phyloP scores from a whole-genome alignment of 1,284 basidiomycete genomes.

The Leccinum fuscescens region DNA sequence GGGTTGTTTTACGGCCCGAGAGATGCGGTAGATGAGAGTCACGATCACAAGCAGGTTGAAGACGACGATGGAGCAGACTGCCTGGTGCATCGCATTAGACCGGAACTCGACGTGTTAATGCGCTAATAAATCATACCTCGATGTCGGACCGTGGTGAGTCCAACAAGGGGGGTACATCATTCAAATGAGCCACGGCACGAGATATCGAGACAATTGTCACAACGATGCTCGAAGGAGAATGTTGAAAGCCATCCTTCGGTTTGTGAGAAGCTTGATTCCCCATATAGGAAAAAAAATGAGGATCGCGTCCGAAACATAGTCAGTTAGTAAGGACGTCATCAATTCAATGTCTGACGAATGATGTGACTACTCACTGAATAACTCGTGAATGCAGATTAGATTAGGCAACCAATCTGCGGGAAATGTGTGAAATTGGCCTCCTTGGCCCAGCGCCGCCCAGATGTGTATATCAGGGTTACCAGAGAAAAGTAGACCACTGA shows the following conservation, averaged over 20 bases:
- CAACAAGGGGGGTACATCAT: slow-evolving; percentile 4
- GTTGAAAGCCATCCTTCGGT: slow-evolving; percentile 18
- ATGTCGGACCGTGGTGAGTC: slow-evolving; percentile 11
- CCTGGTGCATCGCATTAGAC: slow-evolving; percentile 14
- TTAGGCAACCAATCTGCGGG: slow-evolving; percentile 2
- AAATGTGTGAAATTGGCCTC: not conserved
- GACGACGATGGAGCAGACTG: slow-evolving; percentile 12
- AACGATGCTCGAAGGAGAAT: slow-evolving; percentile 20
- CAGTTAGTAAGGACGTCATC: slow-evolving; percentile 9
- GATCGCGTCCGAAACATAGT: slow-evolving; percentile 20
- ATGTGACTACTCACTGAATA: slow-evolving; percentile 14
- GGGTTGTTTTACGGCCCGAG: not conserved
- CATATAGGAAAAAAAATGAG: slow-evolving; percentile 12
- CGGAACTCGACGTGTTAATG: not conserved
- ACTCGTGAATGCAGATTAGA: slow-evolving; percentile 7
- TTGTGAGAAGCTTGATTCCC: slow-evolving; percentile 18
- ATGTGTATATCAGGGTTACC: not conserved
- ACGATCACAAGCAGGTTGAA: slow-evolving; percentile 22
- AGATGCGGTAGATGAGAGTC: slow-evolving; percentile 15
- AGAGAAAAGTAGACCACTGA: slow-evolving; percentile 8
- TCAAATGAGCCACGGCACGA: slow-evolving; percentile 19
- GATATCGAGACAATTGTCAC: slow-evolving; percentile 16
- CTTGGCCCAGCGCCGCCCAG: slow-evolving; percentile 6
- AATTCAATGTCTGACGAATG: not conserved
- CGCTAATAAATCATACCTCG: slow-evolving; percentile 15